phyloP scores from a whole-genome alignment of 2,329 filamentous ascomycete species.

The Delphinella strobiligena region DNA sequence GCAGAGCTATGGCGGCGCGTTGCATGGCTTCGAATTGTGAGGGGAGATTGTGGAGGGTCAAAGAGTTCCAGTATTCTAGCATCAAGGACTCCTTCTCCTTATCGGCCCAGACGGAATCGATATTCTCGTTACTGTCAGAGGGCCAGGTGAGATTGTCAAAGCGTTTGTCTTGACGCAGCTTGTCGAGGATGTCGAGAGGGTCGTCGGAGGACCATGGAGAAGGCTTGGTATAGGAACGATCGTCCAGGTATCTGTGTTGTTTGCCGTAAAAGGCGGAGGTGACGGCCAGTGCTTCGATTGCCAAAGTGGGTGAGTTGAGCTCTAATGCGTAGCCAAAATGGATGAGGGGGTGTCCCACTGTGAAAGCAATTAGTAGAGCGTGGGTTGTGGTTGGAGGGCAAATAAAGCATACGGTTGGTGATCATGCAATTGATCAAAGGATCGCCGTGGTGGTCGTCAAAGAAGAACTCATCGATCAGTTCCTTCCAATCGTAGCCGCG shows the following conservation, averaged over 20 bases:
- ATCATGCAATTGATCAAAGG: constrained; percentile 74
- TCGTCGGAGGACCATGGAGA: constrained; percentile 48
- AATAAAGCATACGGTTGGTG: constrained; percentile 52
- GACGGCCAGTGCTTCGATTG: constrained; percentile 75
- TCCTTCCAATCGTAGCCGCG: constrained; percentile 75
- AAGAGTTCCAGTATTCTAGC: constrained; percentile 85
- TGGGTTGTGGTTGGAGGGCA: constrained; percentile 9
- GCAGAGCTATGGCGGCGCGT: constrained; percentile 43
- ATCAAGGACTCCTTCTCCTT: constrained; percentile 60
- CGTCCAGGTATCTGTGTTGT: constrained; percentile 54
- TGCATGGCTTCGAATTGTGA: constrained; percentile 64
- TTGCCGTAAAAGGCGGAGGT: constrained; percentile 46
- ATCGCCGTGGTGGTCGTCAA: constrained; percentile 54
- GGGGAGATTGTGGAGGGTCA: constrained; percentile 58
- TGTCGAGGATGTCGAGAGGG: constrained; percentile 58
- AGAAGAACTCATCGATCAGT: constrained; percentile 65
- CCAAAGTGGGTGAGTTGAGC: constrained; percentile 70
- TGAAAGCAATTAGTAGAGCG: constrained; percentile 17
- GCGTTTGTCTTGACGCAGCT: constrained; percentile 54
- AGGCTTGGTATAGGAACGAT: constrained; percentile 56
- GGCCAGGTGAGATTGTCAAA: constrained; percentile 54
- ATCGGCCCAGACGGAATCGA: constrained; percentile 55
- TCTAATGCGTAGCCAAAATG: constrained; percentile 93
- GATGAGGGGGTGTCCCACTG: constrained; percentile 84
- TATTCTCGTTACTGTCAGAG: constrained; percentile 47